Evolutionary conservation across 495 filamentous ascomycete species (phyloP), one percentile per base, ranked within the genome.

Genomic region (Paragyromitra xinjiangensis): DNA sequence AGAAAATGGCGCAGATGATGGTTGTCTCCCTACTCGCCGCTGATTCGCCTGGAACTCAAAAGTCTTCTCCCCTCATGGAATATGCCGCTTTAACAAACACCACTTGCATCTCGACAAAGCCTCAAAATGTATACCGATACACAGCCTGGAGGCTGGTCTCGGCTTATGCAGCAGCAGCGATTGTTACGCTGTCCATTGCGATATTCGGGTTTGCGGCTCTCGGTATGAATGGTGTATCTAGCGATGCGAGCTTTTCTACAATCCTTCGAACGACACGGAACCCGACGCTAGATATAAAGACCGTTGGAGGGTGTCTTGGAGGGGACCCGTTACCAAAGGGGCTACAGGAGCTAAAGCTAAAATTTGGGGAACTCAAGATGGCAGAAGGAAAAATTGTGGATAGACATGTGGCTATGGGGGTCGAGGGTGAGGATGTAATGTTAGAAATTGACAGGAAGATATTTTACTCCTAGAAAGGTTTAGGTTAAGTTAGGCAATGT

Each of bases 271-370:
- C 73, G 16, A 79, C 66, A 6, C 22, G 77, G n/a, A 79, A 78
- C 40, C 50, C 48, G 11, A 79, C 66, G 42, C 40, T 79, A 0
- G 77, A 79, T 71, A 22, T 6, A 12, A 34, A 77, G 50, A 34
- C 62, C 0, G 29, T 2, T 40, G 61, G 77, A 11, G 56, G 39
- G 2, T 70, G 77, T 37, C 16, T 79, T 11, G 73, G 73, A 0
- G 82, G 81, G 7, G 78, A 82, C 22, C 83, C 82, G 2, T 80
- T 84, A 22, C 81, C 82, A 12, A 75, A 74, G 62, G 75, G 68
- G n/a, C 40, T 84, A 59, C 69, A 69, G 64, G 66, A 76, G 44
- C 71, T 82, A 64, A 82, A 76, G 42, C 66, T 85, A 76, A 75
- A 73, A 44, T 84, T 83, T 65, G 84, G 84, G 1, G 82, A 82